Evolutionary conservation across 352 stramenopile species (phyloP), one percentile per base, ranked within the genome.

Genomic region (Phytophthora sp.): DNA sequence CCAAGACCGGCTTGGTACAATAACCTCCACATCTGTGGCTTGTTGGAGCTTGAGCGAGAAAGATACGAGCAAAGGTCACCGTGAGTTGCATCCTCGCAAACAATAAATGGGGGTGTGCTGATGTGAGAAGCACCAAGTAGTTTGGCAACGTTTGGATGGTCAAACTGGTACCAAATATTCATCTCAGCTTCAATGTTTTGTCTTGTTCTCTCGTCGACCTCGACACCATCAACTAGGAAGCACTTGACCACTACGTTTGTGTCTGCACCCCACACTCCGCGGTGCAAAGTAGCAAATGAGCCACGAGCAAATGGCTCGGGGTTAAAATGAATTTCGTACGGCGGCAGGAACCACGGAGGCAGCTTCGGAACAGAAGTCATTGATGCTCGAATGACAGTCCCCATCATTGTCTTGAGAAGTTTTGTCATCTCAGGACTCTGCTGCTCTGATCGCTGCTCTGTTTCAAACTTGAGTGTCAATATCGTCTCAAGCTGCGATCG

Each of bases 161-260:
- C 56, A 0, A 82, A 48, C 1, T 39, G 39, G 48, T 69, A 35
- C 66, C 66, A 79, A 8, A 69, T 27, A 32, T 54, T 44, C 23
- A 76, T 58, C 46, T 83, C 74, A 0, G 23, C 13, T 21, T 74
- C 32, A 26, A 75, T 52, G 2, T 65, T n/a, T 41, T 32, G 12
- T 37, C 21, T 54, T 3, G 55, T 37, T 9, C n/a, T 13, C 2
- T 59, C 55, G 2, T 43, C 58, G 8, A 45, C 17, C 5, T 46
- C 53, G 13, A 41, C 23, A 2, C 30, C 56, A 11, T 74, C 62
- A 4, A 66, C 34, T 4, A 60, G 21, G 5, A 76, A 64, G 7
- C 53, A 69, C 38, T 77, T 79, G 15, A 84, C 69, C 2, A 84
- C 69, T 4, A 84, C 66, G 0, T 43, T 53, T 0, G 62, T 70